Percentiles rank a stretch among this genome's conserved stretches.
Conservation (phyloP, 805 yeast genomes). For the Lachancea sp. region DNA sequence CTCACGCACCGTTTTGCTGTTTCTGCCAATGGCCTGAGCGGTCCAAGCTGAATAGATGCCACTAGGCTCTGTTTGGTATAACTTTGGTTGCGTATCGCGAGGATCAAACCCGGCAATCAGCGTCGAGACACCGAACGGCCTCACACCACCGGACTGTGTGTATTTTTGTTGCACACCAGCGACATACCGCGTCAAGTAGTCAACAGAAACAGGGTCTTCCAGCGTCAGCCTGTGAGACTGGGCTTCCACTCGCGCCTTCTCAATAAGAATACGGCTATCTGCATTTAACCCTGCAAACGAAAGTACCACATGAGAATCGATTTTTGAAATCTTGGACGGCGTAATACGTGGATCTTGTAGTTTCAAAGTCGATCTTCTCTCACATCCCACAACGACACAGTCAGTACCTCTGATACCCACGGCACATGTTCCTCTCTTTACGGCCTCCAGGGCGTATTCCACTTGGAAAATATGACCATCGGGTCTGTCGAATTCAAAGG, state of each 20-base stretch:
- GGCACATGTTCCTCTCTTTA: conserved; percentile 96
- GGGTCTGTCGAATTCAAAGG: conserved; percentile 47
- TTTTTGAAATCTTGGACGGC: conserved; percentile 86
- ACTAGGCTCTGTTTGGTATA: conserved; percentile 94
- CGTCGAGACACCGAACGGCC: conserved; percentile 96
- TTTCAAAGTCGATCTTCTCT: conserved; percentile 89
- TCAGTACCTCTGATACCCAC: conserved; percentile 91
- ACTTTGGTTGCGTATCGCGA: conserved; percentile 62
- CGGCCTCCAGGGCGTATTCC: conserved; percentile 96
- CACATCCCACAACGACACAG: conserved; percentile 92
- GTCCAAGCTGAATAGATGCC: conserved; percentile 98
- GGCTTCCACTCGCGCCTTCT: conserved; percentile 93
- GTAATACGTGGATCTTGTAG: conserved; percentile 95
- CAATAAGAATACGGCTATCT: conserved; percentile 92
- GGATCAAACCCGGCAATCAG: conserved; percentile 93
- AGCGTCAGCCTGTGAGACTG: conserved; percentile 90
- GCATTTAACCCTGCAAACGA: conserved; percentile 98
- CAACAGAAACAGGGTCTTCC: conserved; percentile 89
- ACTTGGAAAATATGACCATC: conserved; percentile 99
- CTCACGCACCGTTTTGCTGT: conserved; percentile 91
- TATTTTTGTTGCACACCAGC: conserved; percentile 98
- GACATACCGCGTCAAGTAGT: conserved; percentile 85
- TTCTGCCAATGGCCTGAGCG: conserved; percentile 94
- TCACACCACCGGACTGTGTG: conserved; percentile 96
- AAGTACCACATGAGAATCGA: conserved; percentile 84